Conservation (phyloP, 2,329 filamentous ascomycete species). For the Diaporthe eres region DNA sequence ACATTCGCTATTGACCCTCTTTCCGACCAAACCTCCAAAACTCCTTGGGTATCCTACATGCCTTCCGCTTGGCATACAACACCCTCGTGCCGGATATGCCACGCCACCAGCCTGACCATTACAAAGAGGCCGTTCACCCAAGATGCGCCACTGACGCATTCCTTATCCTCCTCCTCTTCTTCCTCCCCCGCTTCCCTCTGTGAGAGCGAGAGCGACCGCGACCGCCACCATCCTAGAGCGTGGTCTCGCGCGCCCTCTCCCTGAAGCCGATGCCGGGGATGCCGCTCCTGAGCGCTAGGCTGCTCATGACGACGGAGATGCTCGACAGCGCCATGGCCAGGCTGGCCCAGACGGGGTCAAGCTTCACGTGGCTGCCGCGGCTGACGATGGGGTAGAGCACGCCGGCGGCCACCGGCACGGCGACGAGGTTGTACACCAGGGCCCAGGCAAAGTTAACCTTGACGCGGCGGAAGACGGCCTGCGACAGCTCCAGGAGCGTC, state of each 20-base stretch:
- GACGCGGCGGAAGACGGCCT: slow-evolving; percentile 81
- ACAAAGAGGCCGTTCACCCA: too few relatives aligned
- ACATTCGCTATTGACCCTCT: not conserved
- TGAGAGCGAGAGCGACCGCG: not conserved
- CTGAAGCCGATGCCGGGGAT: slow-evolving; percentile 62
- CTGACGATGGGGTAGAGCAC: slow-evolving; percentile 75
- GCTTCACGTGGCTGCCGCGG: slow-evolving; percentile 68
- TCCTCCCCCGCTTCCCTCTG: not conserved
- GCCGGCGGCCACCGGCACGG: slow-evolving; percentile 86
- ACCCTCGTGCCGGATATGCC: not conserved
- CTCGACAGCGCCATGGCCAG: slow-evolving; percentile 94
- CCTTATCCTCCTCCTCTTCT: not conserved
- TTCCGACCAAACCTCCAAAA: not conserved
- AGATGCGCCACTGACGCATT: not conserved
- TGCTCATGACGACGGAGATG: slow-evolving; percentile 89
- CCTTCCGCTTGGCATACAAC: too few relatives aligned
- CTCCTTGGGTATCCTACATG: slow-evolving; percentile 22
- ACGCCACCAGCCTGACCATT: not conserved
- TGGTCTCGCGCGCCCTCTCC: slow-evolving; percentile 45
- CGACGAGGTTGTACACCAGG: slow-evolving; percentile 82
- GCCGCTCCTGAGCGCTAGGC: slow-evolving; percentile 75
- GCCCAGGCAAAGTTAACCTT: slow-evolving; percentile 92
- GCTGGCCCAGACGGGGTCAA: slow-evolving; percentile 88
- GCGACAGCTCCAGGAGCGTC: slow-evolving; percentile 79
- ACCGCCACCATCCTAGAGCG: not conserved